Percentiles rank a stretch among this genome's conserved stretches.
These are phyloP conservation scores for Plasmopara viticola DNA, from an alignment of 352 stramenopile genomes.

Conservation along the genomic window DNA sequence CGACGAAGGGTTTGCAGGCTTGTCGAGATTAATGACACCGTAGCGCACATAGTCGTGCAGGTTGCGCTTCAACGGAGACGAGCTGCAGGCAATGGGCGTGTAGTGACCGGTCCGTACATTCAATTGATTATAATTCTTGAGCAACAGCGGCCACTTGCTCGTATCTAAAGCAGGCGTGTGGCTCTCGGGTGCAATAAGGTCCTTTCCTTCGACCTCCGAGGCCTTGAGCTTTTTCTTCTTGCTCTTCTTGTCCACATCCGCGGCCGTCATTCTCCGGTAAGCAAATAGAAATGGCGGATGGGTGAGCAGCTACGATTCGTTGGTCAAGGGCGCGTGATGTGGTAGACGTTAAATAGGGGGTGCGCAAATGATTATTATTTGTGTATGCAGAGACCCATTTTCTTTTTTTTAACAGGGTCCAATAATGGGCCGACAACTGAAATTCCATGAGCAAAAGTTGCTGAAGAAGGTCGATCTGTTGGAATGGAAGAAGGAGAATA, in stretches of 20 bases:
- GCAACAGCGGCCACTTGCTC: conserved; percentile 97
- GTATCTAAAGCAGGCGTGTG: conserved; percentile 92
- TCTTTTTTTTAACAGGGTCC: conserved; percentile 2
- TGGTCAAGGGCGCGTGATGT: conserved; percentile 20
- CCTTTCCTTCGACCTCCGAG: conserved; percentile 38
- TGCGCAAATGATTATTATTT: background rate
- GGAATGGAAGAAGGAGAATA: conserved; percentile 98
- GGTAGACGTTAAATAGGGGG: conserved; percentile 1
- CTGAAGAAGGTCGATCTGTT: conserved; percentile 99
- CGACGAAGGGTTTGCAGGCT: conserved; percentile 98
- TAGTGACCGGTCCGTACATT: conserved; percentile 99
- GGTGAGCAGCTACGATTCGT: conserved; percentile 8
- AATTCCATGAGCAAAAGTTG: conserved; percentile 98
- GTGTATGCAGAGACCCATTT: conserved; percentile 11
- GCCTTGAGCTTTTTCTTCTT: conserved; percentile 89
- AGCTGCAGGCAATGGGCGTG: conserved; percentile 97
- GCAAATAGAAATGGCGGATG: conserved; percentile 8
- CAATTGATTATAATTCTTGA: conserved; percentile 99
- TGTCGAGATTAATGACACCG: conserved; percentile 99
- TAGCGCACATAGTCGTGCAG: conserved; percentile 98
- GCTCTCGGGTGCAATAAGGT: conserved; percentile 75
- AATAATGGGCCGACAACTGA: conserved; percentile 86
- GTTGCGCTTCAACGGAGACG: conserved; percentile 93
- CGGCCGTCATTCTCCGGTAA: conserved; percentile 41
- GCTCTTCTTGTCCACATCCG: conserved; percentile 75